These are phyloP conservation scores for Viola odorata DNA, from an alignment of 345 rosid genomes.

Conservation along the genomic window DNA sequence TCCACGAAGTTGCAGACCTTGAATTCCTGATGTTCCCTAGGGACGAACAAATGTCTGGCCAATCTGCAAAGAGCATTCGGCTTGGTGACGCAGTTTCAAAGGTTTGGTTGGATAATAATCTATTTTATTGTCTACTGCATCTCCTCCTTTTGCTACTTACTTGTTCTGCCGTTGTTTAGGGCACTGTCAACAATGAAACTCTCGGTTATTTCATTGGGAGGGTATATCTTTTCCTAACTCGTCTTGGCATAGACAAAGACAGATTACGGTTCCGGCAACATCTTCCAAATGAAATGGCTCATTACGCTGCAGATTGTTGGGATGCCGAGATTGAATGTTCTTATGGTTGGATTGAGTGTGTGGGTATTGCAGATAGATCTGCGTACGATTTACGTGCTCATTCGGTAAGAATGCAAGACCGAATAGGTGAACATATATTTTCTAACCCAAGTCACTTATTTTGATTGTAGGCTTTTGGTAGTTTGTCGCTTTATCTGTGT, in stretches of 20 bases:
- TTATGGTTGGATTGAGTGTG: slow-evolving; percentile 98
- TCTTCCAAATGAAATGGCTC: slow-evolving; percentile 98
- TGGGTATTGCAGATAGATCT: slow-evolving; percentile 97
- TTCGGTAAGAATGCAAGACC: slow-evolving; percentile 37
- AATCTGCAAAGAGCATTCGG: slow-evolving; percentile 52
- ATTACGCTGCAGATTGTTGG: slow-evolving; percentile 98
- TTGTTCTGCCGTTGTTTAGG: slow-evolving; percentile 35
- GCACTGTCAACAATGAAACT: slow-evolving; percentile 87
- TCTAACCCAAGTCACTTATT: too few species aligned
- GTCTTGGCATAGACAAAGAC: slow-evolving; percentile 72
- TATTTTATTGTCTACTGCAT: background rate
- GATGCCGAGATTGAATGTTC: slow-evolving; percentile 96
- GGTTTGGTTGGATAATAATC: slow-evolving; percentile 33
- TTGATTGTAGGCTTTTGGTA: too few species aligned
- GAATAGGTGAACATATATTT: background rate
- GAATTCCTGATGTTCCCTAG: slow-evolving; percentile 91
- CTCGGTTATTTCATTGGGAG: slow-evolving; percentile 96
- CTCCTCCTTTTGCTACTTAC: background rate
- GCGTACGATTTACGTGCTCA: slow-evolving; percentile 86
- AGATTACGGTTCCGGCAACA: slow-evolving; percentile 91
- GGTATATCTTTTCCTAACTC: slow-evolving; percentile 75
- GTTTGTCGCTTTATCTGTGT: too few species aligned
- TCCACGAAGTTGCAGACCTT: slow-evolving; percentile 51
- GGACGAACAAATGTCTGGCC: slow-evolving; percentile 81
- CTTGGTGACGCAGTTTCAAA: slow-evolving; percentile 78